Conservation (phyloP, 2,329 filamentous ascomycete genomes). For the Fusarium sp. region DNA sequence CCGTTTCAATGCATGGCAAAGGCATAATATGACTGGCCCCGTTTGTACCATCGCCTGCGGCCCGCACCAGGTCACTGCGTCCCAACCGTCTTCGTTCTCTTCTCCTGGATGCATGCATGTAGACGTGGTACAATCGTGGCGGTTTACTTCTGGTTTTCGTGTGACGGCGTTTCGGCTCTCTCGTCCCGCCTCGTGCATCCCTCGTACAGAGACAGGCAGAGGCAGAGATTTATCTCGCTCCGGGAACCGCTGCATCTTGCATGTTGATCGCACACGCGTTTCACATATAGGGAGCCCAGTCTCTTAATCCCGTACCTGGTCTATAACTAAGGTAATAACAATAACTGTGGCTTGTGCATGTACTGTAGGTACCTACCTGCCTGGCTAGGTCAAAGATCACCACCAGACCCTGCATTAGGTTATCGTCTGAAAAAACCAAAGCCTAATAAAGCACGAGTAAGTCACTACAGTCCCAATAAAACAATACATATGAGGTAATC, state of each 20-base stretch:
- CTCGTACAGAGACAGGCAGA: constrained; percentile 10
- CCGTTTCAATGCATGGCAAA: constrained; percentile 12
- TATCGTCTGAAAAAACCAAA: constrained; percentile 1
- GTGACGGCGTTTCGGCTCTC: constrained; percentile 24
- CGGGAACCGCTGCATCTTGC: constrained; percentile 28
- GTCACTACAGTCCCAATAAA: too few species aligned
- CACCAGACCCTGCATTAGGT: constrained; percentile 27
- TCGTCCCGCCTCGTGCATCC: constrained; percentile 29
- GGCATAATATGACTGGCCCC: background rate
- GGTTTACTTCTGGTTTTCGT: constrained; percentile 12
- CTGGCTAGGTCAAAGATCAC: constrained; percentile 9
- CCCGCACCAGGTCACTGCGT: constrained; percentile 19
- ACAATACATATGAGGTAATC: too few species aligned
- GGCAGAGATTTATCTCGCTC: constrained; percentile 24
- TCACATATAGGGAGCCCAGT: constrained; percentile 12
- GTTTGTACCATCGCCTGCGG: constrained; percentile 9
- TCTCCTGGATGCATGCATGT: too few species aligned
- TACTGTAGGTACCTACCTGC: constrained; percentile 1
- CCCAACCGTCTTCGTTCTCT: background rate
- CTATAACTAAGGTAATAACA: background rate
- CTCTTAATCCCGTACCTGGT: constrained; percentile 6
- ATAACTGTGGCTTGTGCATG: constrained; percentile 14
- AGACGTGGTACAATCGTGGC: constrained; percentile 25
- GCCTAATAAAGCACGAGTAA: constrained; percentile 3
- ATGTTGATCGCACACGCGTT: constrained; percentile 35